phyloP scores from a whole-genome alignment of 805 yeast genomes.

The Zygoascus tannicola region DNA sequence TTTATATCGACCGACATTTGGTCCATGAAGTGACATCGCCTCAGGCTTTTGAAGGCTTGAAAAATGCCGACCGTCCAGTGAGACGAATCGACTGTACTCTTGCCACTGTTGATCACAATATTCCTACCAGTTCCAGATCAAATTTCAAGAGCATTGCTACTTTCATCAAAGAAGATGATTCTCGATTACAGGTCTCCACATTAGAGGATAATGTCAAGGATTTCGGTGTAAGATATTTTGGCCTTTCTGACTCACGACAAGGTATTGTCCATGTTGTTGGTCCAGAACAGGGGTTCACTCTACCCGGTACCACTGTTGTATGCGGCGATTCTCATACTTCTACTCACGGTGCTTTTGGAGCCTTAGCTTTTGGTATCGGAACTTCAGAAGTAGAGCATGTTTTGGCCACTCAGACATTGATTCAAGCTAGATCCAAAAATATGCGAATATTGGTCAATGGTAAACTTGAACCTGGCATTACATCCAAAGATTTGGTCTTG shows the following conservation, averaged over 20 bases:
- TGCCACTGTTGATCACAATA: conserved; percentile 95
- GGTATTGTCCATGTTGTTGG: conserved; percentile 99
- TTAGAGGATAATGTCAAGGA: conserved; percentile 86
- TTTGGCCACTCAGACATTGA: conserved; percentile 86
- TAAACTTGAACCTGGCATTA: conserved; percentile 75
- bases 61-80: conserved; percentile 76
- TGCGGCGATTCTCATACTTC: conserved; percentile 99
- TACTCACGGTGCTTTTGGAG: conserved; percentile 97
- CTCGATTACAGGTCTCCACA: conserved; percentile 85
- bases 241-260: conserved; percentile 90
- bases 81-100: conserved; percentile 88
- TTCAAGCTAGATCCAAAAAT: conserved; percentile 91
- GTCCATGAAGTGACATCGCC: conserved; percentile 99
- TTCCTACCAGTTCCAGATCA: conserved; percentile 86
- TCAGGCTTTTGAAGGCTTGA: conserved; percentile 95
- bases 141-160: conserved; percentile 62
- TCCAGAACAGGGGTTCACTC: conserved; percentile 97
- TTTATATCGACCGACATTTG: conserved; percentile 93
- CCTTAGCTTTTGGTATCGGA: conserved; percentile 97
- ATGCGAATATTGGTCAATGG: conserved; percentile 88
- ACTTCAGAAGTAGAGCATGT: conserved; percentile 99
- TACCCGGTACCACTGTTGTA: conserved; percentile 97
- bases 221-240: conserved; percentile 84
- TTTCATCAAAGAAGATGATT: conserved; percentile 84
- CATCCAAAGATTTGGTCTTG: conserved; percentile 89